Evolutionary conservation across 176 grass and related monocot species (phyloP).

Genomic region (Phoenix roebelenii): DNA sequence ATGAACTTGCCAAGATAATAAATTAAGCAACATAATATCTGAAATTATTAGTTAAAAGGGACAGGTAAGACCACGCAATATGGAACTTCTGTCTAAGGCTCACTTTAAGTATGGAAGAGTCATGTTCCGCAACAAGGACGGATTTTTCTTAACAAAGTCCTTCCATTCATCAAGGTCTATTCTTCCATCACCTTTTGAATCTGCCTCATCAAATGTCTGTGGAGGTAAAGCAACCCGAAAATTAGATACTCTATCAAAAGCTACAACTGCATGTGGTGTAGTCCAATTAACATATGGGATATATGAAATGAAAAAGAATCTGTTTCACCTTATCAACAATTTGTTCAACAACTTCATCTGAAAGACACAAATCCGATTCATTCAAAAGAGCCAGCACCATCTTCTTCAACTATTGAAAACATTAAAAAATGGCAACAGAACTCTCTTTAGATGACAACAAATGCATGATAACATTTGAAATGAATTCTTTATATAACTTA

Average conservation of each 20-base stretch:
- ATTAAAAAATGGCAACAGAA: not conserved
- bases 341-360: constrained; percentile 62
- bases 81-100: not conserved
- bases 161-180: constrained; percentile 76
- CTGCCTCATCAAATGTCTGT: constrained; percentile 65
- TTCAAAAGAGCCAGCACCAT: constrained; percentile 84
- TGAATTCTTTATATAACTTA: no score
- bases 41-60: no score
- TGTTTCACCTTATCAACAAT: constrained; percentile 62
- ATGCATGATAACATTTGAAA: no score
- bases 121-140: constrained; percentile 65
- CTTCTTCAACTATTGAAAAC: constrained; percentile 50
- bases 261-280: not conserved
- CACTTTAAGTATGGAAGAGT: constrained; percentile 72
- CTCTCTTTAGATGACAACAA: not conserved
- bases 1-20: no score
- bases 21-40: no score
- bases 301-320: no score
- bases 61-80: no score
- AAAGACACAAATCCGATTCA: constrained; percentile 64
- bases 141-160: constrained; percentile 33
- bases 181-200: constrained; percentile 48
- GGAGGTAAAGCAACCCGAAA: not conserved
- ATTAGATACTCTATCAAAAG: not conserved
- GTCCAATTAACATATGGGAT: no score